Percentiles rank a stretch among this genome's conserved stretches.
These are phyloP conservation scores for Oryza coarctata DNA, from an alignment of 176 grass and related monocot genomes.

Conservation along the genomic window DNA sequence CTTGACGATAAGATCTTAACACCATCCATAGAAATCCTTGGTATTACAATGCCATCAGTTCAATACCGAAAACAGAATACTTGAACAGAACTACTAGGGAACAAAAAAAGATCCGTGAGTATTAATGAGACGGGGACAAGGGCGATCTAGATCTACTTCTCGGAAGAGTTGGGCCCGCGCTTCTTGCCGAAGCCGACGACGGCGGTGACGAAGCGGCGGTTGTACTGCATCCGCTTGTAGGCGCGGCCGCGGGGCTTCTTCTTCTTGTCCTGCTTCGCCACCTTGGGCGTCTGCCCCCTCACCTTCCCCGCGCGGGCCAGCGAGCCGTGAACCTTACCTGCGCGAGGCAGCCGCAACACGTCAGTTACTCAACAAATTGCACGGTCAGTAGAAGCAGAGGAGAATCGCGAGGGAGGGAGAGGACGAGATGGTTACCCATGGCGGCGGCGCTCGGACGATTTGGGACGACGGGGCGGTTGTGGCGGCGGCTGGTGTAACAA, in stretches of 20 bases:
- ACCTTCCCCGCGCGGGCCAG: constrained; percentile 86
- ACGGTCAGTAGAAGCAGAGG: background rate
- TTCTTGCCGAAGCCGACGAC: constrained; percentile 91
- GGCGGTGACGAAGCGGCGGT: constrained; percentile 88
- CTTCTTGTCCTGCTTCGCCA: constrained; percentile 93
- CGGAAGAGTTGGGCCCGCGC: constrained; percentile 80
- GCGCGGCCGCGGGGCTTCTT: constrained; percentile 79
- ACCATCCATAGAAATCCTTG: constrained; percentile 17
- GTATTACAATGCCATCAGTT: constrained; percentile 17
- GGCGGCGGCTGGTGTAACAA: background rate
- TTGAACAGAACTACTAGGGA: background rate
- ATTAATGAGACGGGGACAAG: background rate
- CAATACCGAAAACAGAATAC: constrained; percentile 8
- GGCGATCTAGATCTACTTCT: constrained; percentile 66
- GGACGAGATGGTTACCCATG: constrained; percentile 54
- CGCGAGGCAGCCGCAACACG: background rate
- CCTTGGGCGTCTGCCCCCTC: constrained; percentile 81
- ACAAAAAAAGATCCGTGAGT: background rate
- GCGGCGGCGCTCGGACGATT: background rate
- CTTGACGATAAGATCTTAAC: background rate
- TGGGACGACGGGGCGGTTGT: background rate
- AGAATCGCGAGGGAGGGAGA: background rate
- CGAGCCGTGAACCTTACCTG: constrained; percentile 92
- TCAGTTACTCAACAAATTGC: background rate
- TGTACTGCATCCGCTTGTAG: constrained; percentile 89